Base-by-base conservation (phyloP, 257 asterid genomes). In the Ophiorrhiza pumila region DNA sequence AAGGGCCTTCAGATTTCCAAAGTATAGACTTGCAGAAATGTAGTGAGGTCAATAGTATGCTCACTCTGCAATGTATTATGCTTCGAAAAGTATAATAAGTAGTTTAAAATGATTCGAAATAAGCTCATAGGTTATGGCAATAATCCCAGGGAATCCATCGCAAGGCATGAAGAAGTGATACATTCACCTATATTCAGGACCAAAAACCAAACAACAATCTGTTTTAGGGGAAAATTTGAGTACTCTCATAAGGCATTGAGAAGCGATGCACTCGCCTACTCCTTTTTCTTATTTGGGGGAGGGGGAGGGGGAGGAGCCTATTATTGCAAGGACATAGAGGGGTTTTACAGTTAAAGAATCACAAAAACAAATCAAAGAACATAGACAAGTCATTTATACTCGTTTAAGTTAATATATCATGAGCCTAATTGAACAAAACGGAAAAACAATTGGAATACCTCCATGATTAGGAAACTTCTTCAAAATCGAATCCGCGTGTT, bases 391-490 rank as follows among this genome's bases (percentile, higher is more conserved):
- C 45, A n/a, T 23, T 0, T 1, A 35, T 15, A 34, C 50, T 43
- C 7, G 55, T 56, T 43, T 60, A 27, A 20, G 4, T 62, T 42
- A 41, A 15, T 41, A 46, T 20, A 17, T 31, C 14, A 31, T 39
- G 58, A 65, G 59, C 57, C 47, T 14, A 55, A 59, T 39, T 13
- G 41, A 77, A 22, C 35, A 29, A 34, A 66, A 37, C 60, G 60
- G 60, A 71, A 57, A 53, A 63, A 78, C 65, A 65, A 60, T 69
- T 59, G 47, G 41, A 88, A 77, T 87, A 95, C 99, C 99, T 92
- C 99, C 99, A 90, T 95, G 99, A 80, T 95, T 88, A 58, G 99
- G 99, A 77, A 92, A 95, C 89, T 95, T 95, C 89, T 92, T 95
- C 70, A 95, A 83, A 79, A 95, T 89, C 50, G 96, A 75, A 84